Conservation (phyloP, 352 stramenopile genomes). For the Sclerospora graminicola region DNA sequence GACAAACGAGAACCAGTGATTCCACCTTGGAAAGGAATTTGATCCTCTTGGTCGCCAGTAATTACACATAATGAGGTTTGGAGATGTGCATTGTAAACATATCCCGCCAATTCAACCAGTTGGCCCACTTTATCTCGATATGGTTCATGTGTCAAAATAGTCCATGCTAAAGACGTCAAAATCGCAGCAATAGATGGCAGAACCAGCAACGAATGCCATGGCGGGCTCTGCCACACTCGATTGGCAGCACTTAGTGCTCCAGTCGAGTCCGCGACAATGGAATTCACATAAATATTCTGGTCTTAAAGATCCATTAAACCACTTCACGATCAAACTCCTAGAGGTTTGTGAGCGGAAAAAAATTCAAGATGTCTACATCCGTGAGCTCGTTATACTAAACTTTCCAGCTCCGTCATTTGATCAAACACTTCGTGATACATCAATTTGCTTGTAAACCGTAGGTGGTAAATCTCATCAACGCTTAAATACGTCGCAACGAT, state of each 20-base stretch:
- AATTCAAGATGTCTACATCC: no score
- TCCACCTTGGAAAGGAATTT: conserved; percentile 40
- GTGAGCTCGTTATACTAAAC: no score
- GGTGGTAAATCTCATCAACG: no score
- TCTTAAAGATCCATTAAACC: conserved; percentile 38
- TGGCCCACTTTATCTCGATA: conserved; percentile 41
- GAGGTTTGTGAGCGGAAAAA: no score
- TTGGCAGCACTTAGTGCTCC: no score
- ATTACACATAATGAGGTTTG: conserved; percentile 25
- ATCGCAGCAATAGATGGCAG: no score
- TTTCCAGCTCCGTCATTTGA: no score
- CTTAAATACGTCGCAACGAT: no score
- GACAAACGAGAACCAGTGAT: no score
- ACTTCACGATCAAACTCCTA: no score
- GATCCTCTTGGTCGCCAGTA: conserved; percentile 28
- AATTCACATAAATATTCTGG: conserved; percentile 58
- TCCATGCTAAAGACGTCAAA: conserved; percentile 45
- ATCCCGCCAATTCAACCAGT: conserved; percentile 56
- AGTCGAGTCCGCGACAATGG: conserved; percentile 59
- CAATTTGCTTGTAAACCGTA: no score
- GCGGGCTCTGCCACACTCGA: conserved; percentile 27
- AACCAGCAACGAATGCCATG: conserved; percentile 31
- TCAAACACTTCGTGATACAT: no score
- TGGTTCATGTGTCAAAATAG: conserved; percentile 38
- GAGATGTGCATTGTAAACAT: conserved; percentile 43